A percentile compares a stretch with the other conserved stretches of the same genome.
Conservation (phyloP, 345 rosid species). For the Aurinia saxatilis region DNA sequence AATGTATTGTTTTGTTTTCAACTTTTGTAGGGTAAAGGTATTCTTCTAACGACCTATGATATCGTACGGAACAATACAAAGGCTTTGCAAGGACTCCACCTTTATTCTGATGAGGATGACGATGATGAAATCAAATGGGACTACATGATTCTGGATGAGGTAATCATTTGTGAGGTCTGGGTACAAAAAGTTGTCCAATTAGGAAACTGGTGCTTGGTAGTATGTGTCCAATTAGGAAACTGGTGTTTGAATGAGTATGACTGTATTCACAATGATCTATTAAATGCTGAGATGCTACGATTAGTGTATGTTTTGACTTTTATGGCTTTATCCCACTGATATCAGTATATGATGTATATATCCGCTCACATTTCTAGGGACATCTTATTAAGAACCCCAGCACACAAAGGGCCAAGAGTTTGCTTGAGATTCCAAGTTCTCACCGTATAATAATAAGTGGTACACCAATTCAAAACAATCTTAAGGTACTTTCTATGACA, state of each 20-base stretch:
- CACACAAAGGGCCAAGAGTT: slow-evolving; percentile 96
- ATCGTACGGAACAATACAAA: slow-evolving; percentile 82
- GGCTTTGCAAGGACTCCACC: slow-evolving; percentile 49
- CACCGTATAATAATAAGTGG: slow-evolving; percentile 90
- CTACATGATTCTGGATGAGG: slow-evolving; percentile 99
- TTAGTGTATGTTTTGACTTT: slow-evolving; percentile 8
- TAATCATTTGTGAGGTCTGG: slow-evolving; percentile 18
- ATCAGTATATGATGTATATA: neutral
- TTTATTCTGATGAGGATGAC: slow-evolving; percentile 38
- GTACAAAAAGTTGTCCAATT: neutral
- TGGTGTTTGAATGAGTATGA: neutral
- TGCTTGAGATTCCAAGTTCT: slow-evolving; percentile 88
- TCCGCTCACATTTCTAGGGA: slow-evolving; percentile 49
- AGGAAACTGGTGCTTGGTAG: neutral
- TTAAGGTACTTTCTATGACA: slow-evolving; percentile 52
- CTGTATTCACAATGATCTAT: neutral
- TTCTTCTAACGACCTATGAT: slow-evolving; percentile 92
- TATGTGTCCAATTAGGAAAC: neutral
- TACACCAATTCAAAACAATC: slow-evolving; percentile 94
- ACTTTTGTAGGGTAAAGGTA: slow-evolving; percentile 62
- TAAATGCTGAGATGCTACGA: neutral
- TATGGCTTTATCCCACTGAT: neutral
- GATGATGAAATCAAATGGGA: slow-evolving; percentile 74
- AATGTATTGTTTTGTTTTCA: neutral
- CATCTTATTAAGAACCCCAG: slow-evolving; percentile 96